These are phyloP conservation scores for Pseudoturritis turrita DNA, from an alignment of 345 rosid species.

Conservation along the genomic window DNA sequence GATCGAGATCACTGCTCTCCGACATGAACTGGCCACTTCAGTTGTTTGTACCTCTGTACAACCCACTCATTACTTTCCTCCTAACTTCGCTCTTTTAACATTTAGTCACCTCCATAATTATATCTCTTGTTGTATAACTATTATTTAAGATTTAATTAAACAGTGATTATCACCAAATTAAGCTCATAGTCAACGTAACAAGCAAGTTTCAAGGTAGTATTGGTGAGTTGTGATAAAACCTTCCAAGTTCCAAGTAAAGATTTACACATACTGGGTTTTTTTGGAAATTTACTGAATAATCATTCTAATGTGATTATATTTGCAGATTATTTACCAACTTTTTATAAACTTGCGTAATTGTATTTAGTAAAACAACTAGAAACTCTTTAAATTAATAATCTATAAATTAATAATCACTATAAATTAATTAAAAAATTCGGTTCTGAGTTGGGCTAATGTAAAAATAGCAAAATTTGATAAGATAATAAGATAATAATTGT, in stretches of 20 bases:
- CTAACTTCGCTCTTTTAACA: constrained; percentile 7
- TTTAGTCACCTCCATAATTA: constrained; percentile 1
- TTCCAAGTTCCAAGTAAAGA: constrained; percentile 13
- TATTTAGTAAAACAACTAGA: no score
- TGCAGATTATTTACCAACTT: not conserved
- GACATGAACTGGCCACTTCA: constrained; percentile 29
- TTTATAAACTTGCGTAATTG: not conserved
- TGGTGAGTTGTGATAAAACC: not conserved
- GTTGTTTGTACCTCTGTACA: constrained; percentile 10
- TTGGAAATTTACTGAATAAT: not conserved
- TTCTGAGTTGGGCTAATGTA: no score
- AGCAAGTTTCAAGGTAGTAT: not conserved
- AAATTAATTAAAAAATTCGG: no score
- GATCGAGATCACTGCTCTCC: constrained; percentile 8
- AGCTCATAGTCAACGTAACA: constrained; percentile 1
- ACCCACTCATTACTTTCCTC: not conserved
- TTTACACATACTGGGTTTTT: not conserved
- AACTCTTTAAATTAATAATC: no score
- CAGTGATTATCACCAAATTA: not conserved
- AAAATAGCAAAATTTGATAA: no score
- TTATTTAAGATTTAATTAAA: no score
- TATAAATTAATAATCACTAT: no score
- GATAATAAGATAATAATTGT: no score
- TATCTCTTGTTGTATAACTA: no score
- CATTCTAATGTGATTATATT: not conserved